Evolutionary conservation across 2,329 filamentous ascomycete species (phyloP).

Genomic region (Penicillium nordicum): DNA sequence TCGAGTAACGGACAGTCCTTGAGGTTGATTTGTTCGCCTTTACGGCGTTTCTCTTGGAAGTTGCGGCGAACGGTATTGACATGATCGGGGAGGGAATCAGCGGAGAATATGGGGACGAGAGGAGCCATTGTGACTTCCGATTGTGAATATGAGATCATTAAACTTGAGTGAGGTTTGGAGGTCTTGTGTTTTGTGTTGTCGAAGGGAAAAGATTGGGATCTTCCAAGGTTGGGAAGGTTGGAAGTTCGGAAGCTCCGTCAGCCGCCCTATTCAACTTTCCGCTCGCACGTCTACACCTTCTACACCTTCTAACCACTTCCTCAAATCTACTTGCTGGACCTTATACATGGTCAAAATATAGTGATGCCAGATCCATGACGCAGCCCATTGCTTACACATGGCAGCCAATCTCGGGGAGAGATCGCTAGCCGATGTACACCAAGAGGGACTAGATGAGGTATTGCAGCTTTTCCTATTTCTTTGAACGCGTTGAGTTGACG

Average conservation of each 20-base stretch:
- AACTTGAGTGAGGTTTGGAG: not conserved
- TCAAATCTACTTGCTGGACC: not conserved
- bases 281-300: not conserved
- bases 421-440: conserved; percentile 51
- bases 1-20: conserved; percentile 56
- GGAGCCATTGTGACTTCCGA: conserved; percentile 50
- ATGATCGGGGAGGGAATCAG: conserved; percentile 49
- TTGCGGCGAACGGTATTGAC: conserved; percentile 47
- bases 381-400: conserved; percentile 39
- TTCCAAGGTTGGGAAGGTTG: not conserved
- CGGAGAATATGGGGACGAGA: conserved; percentile 52
- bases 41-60: conserved; percentile 51
- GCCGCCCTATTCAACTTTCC: not conserved
- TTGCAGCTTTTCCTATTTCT: not conserved
- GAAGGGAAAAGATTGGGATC: not conserved
- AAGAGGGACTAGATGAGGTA: conserved; percentile 52
- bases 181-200: not conserved
- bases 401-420: conserved; percentile 49
- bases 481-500: not conserved
- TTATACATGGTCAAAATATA: conserved; percentile 32
- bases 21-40: conserved; percentile 50
- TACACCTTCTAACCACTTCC: not conserved
- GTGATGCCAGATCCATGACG: conserved; percentile 36
- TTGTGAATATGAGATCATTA: not conserved
- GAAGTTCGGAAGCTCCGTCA: conserved; percentile 7